Percentiles rank a stretch among this genome's conserved stretches.
Conservation (phyloP, 768 basidiomycete species). For the Lenzites betulinus region DNA sequence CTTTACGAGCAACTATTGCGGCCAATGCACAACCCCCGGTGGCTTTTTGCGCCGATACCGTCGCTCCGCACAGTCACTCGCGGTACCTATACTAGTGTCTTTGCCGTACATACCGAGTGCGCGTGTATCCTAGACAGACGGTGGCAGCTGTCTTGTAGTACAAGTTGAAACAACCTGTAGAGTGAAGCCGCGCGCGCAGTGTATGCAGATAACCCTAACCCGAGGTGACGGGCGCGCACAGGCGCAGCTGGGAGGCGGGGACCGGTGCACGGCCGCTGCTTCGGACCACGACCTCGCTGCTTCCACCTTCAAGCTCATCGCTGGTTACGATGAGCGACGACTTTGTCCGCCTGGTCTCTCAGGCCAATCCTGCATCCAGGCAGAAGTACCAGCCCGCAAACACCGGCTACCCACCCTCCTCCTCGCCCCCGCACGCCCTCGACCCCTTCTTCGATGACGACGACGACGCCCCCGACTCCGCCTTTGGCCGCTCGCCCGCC, state of each 20-base stretch:
- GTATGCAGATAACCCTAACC: neutral
- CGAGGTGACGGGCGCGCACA: neutral
- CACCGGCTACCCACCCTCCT: conserved; percentile 62
- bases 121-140: no score
- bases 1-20: no score
- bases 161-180: no score
- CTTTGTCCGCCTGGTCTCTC: conserved; percentile 72
- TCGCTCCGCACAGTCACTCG: no score
- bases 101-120: no score
- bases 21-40: no score
- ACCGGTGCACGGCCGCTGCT: neutral
- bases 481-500: conserved; percentile 53
- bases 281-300: conserved; percentile 2
- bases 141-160: no score
- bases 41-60: no score
- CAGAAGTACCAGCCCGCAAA: conserved; percentile 49
- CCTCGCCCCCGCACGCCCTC: conserved; percentile 39
- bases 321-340: conserved; percentile 61
- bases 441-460: conserved; percentile 93
- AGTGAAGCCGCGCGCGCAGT: no score
- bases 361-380: conserved; percentile 65
- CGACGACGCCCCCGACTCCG: conserved; percentile 61
- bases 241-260: neutral
- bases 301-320: conserved; percentile 22
- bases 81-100: no score